Evolutionary conservation across 768 basidiomycete species (phyloP).

Genomic region (Boletellus ananas): DNA sequence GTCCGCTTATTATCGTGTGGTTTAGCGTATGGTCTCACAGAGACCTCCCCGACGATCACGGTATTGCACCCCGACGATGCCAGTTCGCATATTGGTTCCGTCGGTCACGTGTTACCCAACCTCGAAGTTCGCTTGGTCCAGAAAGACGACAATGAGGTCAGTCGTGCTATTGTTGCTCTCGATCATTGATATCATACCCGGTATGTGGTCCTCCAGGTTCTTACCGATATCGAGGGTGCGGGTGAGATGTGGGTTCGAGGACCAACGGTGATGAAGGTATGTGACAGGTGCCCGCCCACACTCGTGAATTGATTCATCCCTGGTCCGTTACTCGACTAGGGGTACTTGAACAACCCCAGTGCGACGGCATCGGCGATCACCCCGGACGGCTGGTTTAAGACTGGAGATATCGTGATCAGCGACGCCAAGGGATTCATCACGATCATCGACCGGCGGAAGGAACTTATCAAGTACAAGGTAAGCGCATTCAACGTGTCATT

Average conservation of each 20-base stretch:
- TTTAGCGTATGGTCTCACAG: constrained; percentile 74
- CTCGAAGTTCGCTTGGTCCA: constrained; percentile 71
- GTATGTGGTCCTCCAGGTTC: constrained; percentile 11
- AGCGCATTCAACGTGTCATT: neutral
- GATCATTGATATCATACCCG: neutral
- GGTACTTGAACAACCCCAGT: constrained; percentile 68
- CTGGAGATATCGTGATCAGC: constrained; percentile 72
- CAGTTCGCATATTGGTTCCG: constrained; percentile 53
- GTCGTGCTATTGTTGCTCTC: neutral
- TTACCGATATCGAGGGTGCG: constrained; percentile 36
- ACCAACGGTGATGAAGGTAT: constrained; percentile 74
- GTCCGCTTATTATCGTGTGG: neutral
- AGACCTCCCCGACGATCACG: constrained; percentile 73
- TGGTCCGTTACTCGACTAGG: constrained; percentile 35
- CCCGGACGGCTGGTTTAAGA: constrained; percentile 79
- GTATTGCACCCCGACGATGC: constrained; percentile 45
- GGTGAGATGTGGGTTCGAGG: constrained; percentile 86
- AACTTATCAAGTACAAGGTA: constrained; percentile 73
- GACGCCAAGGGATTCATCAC: constrained; percentile 70
- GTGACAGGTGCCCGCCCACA: neutral
- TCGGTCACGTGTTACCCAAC: constrained; percentile 70
- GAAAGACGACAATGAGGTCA: constrained; percentile 51
- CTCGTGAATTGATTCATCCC: no score
- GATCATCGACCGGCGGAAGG: constrained; percentile 73
- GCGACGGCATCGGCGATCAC: constrained; percentile 73